Base-by-base conservation (phyloP, 192 early-diverging fungal genomes). In the Coemansia sp. region DNA sequence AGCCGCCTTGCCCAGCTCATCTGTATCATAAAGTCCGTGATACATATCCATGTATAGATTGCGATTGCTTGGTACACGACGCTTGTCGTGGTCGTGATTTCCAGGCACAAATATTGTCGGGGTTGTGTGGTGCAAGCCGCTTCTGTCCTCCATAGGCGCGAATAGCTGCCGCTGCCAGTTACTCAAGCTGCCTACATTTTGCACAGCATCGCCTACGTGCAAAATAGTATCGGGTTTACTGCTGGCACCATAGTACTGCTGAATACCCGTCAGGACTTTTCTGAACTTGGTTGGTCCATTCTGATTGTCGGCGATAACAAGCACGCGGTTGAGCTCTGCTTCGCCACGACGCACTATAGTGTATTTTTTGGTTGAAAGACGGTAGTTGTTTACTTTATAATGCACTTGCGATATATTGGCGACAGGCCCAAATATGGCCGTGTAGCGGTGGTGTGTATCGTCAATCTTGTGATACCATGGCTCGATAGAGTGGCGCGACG, bases 111-210 rank as follows among this genome's bases (percentile, higher is more conserved):
- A 90, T 48, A 89, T 87, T 28, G 87, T 40, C 3, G 90, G 87
- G 7, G 76, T 74, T 0, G 51, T 72, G 69, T 90, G 88, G 0
- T 74, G 80, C n/a, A 85, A 71, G 12, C 62, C 71, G 60, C 66
- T 69, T n/a, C 74, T 75, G 38, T 84, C 69, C 1, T 85, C 85
- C 25, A 91, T 42, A 7, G 90, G 90, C 54, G 85, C 78, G 25
- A 81, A 81, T 61, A 90, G 79, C 60, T 91, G 87, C 1, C 76
- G 86, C 46, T 91, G 87, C 90, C 90, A 91, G 60, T 89, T 86
- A 38, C 74, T 75, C 20, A 90, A 64, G 21, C 76, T 82, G 0
- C 63, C 36, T 25, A 81, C 84, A 19, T 78, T 77, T 60, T 91
- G 88, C 6, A 90, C 85, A 4, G 82, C 77, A 71, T 91, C 90